A percentile compares a stretch with the other conserved stretches of the same genome.
Conservation (phyloP, 2,329 filamentous ascomycete species). For the Emergomyces orientalis region DNA sequence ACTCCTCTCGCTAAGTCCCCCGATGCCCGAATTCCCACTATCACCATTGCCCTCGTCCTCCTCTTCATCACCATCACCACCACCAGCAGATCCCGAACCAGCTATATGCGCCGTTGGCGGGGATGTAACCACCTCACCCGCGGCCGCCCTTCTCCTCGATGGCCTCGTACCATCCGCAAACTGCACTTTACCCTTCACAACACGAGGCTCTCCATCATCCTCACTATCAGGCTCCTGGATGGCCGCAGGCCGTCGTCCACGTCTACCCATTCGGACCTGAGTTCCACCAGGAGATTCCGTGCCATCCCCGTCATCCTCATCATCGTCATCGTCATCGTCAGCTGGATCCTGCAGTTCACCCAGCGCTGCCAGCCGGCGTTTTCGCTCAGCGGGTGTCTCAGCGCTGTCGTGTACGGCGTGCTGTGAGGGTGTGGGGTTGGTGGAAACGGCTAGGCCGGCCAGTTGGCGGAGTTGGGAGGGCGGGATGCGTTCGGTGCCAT, state of each 20-base stretch:
- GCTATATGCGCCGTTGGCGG: conserved; percentile 1
- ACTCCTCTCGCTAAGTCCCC: background rate
- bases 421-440: background rate
- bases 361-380: conserved; percentile 38
- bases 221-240: conserved; percentile 20
- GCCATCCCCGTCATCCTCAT: conserved; percentile 10
- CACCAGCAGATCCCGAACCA: conserved; percentile 1
- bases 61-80: conserved; percentile 11
- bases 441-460: conserved; percentile 3
- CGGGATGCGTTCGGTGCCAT: conserved; percentile 36
- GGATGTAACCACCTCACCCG: conserved; percentile 11
- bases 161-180: conserved; percentile 28
- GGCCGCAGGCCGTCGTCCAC: conserved; percentile 18
- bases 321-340: conserved; percentile 23
- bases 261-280: conserved; percentile 14
- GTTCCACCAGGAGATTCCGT: conserved; percentile 12
- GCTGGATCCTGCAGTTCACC: conserved; percentile 26
- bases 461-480: conserved; percentile 23
- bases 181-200: conserved; percentile 24
- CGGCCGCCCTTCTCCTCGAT: conserved; percentile 18
- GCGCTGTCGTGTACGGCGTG: conserved; percentile 22
- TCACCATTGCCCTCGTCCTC: conserved; percentile 8
- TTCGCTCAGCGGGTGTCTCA: conserved; percentile 39
- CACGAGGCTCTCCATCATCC: conserved; percentile 20
- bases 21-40: conserved; percentile 10